Percentiles rank a stretch among this genome's conserved stretches.
These are phyloP conservation scores for Conoideocrella luteorostrata DNA, from an alignment of 2,329 filamentous ascomycete genomes.

Conservation along the genomic window DNA sequence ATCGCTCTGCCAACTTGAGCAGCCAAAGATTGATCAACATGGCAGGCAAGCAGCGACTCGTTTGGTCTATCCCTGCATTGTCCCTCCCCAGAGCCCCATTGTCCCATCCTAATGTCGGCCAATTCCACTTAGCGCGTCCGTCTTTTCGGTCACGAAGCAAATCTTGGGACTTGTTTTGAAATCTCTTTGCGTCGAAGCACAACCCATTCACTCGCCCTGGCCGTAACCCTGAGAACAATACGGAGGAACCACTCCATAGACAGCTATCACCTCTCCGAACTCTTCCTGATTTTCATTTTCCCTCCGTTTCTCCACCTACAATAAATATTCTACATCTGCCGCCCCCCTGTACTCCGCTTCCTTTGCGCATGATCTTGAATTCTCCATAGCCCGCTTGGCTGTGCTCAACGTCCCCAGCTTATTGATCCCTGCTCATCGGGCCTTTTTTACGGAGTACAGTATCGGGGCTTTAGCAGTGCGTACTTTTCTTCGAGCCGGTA, in stretches of 20 bases:
- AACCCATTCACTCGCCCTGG: no score
- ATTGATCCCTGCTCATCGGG: slow-evolving; percentile 5
- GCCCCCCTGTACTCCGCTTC: no score
- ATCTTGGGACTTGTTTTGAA: no score
- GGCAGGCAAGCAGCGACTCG: neutral
- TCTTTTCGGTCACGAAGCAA: neutral
- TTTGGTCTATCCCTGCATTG: neutral
- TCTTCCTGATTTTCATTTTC: neutral
- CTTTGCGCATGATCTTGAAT: neutral
- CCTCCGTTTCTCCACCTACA: no score
- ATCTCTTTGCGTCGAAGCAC: neutral
- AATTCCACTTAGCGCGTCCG: neutral
- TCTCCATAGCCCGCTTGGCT: neutral
- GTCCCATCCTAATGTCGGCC: neutral
- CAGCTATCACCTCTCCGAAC: neutral
- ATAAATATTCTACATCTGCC: no score
- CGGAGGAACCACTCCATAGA: neutral
- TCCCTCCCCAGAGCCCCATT: neutral
- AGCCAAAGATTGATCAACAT: no score
- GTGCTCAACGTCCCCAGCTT: neutral
- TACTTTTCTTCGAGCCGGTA: no score
- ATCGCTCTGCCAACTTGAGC: no score
- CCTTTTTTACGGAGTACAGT: slow-evolving; percentile 1
- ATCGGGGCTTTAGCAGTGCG: neutral
- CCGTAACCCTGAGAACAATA: no score